Conservation (phyloP, 176 grass and related monocot species). For the Leersia perrieri region DNA sequence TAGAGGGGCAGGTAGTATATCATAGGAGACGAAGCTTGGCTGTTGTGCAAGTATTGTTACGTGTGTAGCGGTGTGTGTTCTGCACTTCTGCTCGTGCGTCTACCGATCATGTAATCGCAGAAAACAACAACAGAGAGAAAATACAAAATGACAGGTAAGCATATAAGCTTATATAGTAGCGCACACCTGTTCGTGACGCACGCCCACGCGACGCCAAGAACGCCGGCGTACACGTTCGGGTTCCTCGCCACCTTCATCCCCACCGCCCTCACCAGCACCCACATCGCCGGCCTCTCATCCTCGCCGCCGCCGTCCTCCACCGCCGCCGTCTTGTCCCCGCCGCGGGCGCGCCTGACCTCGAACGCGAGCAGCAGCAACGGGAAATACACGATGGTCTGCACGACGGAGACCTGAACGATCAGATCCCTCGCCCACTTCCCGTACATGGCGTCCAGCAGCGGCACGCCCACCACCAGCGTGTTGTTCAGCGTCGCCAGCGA, state of each 20-base stretch:
- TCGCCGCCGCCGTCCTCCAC: slow-evolving; percentile 22
- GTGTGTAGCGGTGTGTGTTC: too few species aligned
- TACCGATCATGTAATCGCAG: too few species aligned
- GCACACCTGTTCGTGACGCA: slow-evolving; percentile 59
- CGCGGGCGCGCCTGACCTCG: slow-evolving; percentile 61
- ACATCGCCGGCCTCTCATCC: slow-evolving; percentile 1
- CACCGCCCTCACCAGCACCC: slow-evolving; percentile 49
- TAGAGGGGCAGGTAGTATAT: too few species aligned
- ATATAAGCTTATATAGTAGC: background rate
- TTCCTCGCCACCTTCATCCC: slow-evolving; percentile 60
- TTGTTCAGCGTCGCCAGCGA: slow-evolving; percentile 81
- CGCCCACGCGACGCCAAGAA: slow-evolving; percentile 63
- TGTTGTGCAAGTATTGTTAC: too few species aligned
- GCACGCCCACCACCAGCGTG: slow-evolving; percentile 83
- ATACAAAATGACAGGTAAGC: background rate
- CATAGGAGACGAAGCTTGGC: too few species aligned
- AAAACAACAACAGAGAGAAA: background rate
- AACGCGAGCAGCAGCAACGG: slow-evolving; percentile 54
- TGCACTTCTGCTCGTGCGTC: too few species aligned
- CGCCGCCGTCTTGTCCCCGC: background rate
- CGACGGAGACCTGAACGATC: slow-evolving; percentile 76
- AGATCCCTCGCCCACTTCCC: slow-evolving; percentile 90
- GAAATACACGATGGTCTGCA: slow-evolving; percentile 72
- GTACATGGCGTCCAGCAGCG: slow-evolving; percentile 85
- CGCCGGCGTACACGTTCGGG: slow-evolving; percentile 69